Conservation (phyloP, 495 filamentous ascomycete species). For the Acidomyces sp. region DNA sequence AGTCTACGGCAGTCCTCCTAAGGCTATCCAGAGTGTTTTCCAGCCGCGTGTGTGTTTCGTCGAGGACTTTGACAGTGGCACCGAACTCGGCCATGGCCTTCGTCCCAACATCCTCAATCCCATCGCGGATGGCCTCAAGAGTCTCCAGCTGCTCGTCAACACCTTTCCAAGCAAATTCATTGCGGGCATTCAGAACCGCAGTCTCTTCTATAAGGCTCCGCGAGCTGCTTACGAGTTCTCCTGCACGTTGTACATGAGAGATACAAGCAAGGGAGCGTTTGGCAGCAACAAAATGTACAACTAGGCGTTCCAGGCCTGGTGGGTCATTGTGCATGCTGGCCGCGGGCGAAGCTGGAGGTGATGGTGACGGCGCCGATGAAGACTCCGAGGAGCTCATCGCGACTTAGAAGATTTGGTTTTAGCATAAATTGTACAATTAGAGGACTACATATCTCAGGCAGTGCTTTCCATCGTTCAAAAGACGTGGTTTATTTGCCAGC, state of each 20-base stretch:
- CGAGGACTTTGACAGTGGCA: conserved; percentile 37
- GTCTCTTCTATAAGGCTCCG: conserved; percentile 67
- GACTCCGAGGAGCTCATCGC: conserved; percentile 4
- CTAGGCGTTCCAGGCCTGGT: conserved; percentile 53
- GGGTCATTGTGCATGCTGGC: conserved; percentile 17
- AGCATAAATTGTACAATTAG: too few species aligned
- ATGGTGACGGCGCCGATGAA: conserved; percentile 4
- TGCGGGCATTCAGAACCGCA: conserved; percentile 63
- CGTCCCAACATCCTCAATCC: conserved; percentile 40
- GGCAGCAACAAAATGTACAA: conserved; percentile 69
- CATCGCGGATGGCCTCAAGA: conserved; percentile 51
- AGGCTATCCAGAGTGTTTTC: conserved; percentile 57
- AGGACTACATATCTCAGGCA: too few species aligned
- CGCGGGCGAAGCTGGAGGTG: conserved; percentile 18
- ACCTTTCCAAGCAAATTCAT: conserved; percentile 57
- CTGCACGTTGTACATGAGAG: conserved; percentile 69
- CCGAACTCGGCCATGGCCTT: conserved; percentile 46
- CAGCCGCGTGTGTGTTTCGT: conserved; percentile 59
- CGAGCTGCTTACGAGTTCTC: conserved; percentile 69
- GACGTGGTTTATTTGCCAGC: too few species aligned
- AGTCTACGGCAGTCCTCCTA: conserved; percentile 57
- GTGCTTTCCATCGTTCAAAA: too few species aligned
- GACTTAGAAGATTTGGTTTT: too few species aligned
- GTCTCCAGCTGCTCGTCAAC: conserved; percentile 61
- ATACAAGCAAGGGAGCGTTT: conserved; percentile 87